Evolutionary conservation across 257 asterid species (phyloP).

Genomic region (Sherardia arvensis): DNA sequence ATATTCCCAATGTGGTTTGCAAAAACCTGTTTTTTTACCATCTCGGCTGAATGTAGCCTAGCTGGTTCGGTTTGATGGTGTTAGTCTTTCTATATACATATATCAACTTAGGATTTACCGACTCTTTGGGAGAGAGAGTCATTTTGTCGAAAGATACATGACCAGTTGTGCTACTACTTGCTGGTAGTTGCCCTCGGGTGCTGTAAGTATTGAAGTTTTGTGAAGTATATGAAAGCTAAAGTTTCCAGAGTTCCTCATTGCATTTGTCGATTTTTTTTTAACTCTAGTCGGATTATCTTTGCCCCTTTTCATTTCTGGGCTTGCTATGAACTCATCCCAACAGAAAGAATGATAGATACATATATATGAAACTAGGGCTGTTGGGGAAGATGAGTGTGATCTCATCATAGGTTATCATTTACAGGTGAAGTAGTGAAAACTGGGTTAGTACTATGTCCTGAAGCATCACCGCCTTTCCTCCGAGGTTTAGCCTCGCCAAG

Average conservation of each 20-base stretch:
- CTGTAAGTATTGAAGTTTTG: slow-evolving; percentile 36
- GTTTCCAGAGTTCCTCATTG: slow-evolving; percentile 7
- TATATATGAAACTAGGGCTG: slow-evolving; percentile 1
- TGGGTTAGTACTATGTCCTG: slow-evolving; percentile 20
- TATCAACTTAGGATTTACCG: slow-evolving; percentile 18
- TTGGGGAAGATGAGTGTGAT: not conserved
- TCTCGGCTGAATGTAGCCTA: slow-evolving; percentile 12
- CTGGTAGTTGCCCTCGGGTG: slow-evolving; percentile 25
- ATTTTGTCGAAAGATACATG: slow-evolving; percentile 16
- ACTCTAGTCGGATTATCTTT: not conserved
- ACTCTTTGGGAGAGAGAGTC: slow-evolving; percentile 19
- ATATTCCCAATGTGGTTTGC: slow-evolving; percentile 17
- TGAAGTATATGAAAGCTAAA: slow-evolving; percentile 2
- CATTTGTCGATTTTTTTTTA: not conserved
- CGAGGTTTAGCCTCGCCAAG: slow-evolving; percentile 44
- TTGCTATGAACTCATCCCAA: not conserved
- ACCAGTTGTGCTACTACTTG: slow-evolving; percentile 19
- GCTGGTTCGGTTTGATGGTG: slow-evolving; percentile 25
- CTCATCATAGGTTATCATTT: slow-evolving; percentile 20
- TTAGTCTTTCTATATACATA: slow-evolving; percentile 10
- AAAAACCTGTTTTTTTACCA: slow-evolving; percentile 7
- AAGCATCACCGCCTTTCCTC: slow-evolving; percentile 23
- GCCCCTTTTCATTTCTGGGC: not conserved
- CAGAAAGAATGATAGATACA: slow-evolving; percentile 11
- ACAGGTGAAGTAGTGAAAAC: slow-evolving; percentile 33